Evolutionary conservation across 2,329 filamentous ascomycete species (phyloP).

Genomic region (Phyllosticta capitalensis): DNA sequence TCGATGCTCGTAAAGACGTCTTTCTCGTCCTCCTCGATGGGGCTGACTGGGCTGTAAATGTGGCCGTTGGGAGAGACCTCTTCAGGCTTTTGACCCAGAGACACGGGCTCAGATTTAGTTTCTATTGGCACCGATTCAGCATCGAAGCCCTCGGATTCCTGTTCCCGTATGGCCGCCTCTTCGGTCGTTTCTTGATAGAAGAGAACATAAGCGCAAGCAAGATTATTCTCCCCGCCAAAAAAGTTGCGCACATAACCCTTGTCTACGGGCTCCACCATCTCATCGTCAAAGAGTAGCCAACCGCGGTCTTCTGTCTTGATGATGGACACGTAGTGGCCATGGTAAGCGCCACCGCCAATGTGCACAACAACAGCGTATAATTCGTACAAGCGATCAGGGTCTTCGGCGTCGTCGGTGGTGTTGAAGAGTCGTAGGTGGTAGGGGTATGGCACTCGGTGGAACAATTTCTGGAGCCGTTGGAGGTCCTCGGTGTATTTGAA

Average conservation of each 20-base stretch:
- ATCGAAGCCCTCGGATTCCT: constrained; percentile 63
- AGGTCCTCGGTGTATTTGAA: constrained; percentile 98
- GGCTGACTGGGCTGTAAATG: constrained; percentile 29
- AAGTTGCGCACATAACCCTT: constrained; percentile 95
- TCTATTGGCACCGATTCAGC: constrained; percentile 49
- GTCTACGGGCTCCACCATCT: constrained; percentile 96
- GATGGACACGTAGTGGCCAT: constrained; percentile 95
- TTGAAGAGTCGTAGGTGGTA: constrained; percentile 96
- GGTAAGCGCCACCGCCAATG: constrained; percentile 92
- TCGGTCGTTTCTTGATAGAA: constrained; percentile 90
- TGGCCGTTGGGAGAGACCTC: constrained; percentile 20
- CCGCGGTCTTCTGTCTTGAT: constrained; percentile 95
- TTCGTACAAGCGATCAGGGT: constrained; percentile 90
- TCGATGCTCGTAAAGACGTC: constrained; percentile 50
- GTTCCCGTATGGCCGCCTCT: constrained; percentile 62
- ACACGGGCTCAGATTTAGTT: constrained; percentile 40
- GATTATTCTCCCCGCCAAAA: constrained; percentile 76
- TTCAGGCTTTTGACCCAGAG: constrained; percentile 18
- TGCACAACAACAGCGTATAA: constrained; percentile 95
- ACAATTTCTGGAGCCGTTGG: constrained; percentile 87
- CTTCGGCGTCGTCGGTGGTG: constrained; percentile 88
- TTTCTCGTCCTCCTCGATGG: constrained; percentile 31
- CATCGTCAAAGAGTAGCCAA: constrained; percentile 94
- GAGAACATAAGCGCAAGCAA: constrained; percentile 91
- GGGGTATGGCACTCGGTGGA: constrained; percentile 92